Evolutionary conservation across 1,284 basidiomycete species (phyloP).

Genomic region (Entoloma clypeatum): DNA sequence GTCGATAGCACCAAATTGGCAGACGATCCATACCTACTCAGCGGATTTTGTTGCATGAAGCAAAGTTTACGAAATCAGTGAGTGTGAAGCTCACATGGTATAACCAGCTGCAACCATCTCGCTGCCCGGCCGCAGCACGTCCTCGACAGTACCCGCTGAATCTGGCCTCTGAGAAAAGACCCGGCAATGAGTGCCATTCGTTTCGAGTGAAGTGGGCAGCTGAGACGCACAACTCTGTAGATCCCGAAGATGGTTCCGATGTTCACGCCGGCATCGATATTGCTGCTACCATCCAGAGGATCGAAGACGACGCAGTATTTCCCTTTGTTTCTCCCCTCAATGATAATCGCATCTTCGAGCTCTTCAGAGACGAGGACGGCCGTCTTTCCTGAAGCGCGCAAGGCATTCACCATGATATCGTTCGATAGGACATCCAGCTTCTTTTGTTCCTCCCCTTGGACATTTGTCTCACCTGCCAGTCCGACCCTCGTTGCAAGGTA

Average conservation of each 20-base stretch:
- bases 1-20: slow-evolving; percentile 97
- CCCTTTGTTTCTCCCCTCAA: slow-evolving; percentile 75
- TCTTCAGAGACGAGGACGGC: slow-evolving; percentile 98
- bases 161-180: slow-evolving; percentile 53
- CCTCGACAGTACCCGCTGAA: slow-evolving; percentile 74
- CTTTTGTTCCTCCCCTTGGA: slow-evolving; percentile 99
- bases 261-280: slow-evolving; percentile 99
- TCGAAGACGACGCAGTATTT: slow-evolving; percentile 98
- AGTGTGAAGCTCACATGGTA: slow-evolving; percentile 66
- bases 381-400: slow-evolving; percentile 91
- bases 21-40: slow-evolving; percentile 90
- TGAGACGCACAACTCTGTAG: slow-evolving; percentile 75
- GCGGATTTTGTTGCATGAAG: slow-evolving; percentile 13
- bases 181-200: slow-evolving; percentile 1
- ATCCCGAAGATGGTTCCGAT: slow-evolving; percentile 99
- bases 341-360: slow-evolving; percentile 88
- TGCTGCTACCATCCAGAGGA: slow-evolving; percentile 96
- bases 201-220: slow-evolving; percentile 1
- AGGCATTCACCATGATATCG: slow-evolving; percentile 98
- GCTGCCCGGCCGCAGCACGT: slow-evolving; percentile 91
- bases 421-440: slow-evolving; percentile 98
- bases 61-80: slow-evolving; percentile 10
- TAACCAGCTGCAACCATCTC: slow-evolving; percentile 99
- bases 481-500: slow-evolving; percentile 64
- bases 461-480: slow-evolving; percentile 92